phyloP scores from a whole-genome alignment of 768 basidiomycete genomes.

The Mycena filopes region DNA sequence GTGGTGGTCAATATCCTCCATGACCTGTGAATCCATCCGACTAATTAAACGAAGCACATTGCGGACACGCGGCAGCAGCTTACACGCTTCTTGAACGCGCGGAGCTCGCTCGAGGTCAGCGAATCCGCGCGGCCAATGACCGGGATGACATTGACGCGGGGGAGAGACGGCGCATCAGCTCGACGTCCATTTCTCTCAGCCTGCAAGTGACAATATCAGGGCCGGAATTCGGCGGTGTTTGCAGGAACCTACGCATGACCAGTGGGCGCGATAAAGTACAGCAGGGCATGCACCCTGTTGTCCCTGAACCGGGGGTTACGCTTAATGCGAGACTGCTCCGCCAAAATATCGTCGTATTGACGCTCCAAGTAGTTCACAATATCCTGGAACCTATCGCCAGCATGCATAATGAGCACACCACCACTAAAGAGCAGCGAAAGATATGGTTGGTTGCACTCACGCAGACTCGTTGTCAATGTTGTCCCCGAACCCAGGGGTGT shows the following conservation, averaged over 20 bases:
- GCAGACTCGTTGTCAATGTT: constrained; percentile 90
- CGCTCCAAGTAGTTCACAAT: constrained; percentile 89
- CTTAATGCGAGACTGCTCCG: constrained; percentile 89
- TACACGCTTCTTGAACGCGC: constrained; percentile 85
- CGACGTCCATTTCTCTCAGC: constrained; percentile 92
- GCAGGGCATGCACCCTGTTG: constrained; percentile 86
- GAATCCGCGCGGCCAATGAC: constrained; percentile 91
- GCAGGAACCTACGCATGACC: constrained; percentile 75
- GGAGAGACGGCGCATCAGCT: constrained; percentile 89
- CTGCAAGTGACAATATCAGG: no score
- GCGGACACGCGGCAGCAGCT: constrained; percentile 39
- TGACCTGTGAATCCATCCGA: constrained; percentile 82
- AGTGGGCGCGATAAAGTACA: constrained; percentile 93
- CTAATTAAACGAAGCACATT: neutral
- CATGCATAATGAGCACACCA: neutral
- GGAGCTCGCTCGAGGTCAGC: constrained; percentile 83
- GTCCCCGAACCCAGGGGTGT: constrained; percentile 93
- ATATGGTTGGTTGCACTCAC: no score
- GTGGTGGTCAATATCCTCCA: constrained; percentile 94
- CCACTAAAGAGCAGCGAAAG: constrained; percentile 7
- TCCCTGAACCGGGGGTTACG: constrained; percentile 93
- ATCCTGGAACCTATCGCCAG: constrained; percentile 91
- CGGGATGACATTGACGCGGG: constrained; percentile 93
- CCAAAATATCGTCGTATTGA: constrained; percentile 93
- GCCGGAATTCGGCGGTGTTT: no score